phyloP scores from a whole-genome alignment of 306 rosid genomes.

The Trifolium subterraneum region DNA sequence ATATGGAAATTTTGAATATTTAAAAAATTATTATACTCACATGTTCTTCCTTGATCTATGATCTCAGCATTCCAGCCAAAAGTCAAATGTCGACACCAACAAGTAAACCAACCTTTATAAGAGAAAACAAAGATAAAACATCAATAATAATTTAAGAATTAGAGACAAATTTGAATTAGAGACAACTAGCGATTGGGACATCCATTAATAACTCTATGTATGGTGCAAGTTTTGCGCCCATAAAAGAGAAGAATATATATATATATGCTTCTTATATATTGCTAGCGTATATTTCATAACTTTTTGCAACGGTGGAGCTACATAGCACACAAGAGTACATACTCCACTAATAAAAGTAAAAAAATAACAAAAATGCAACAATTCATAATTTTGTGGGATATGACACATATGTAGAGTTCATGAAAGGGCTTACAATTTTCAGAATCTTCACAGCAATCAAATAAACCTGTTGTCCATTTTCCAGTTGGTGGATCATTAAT shows the following conservation, averaged over 20 bases:
- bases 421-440: conserved; percentile 40
- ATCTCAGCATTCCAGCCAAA: conserved; percentile 45
- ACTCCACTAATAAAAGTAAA: no score
- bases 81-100: conserved; percentile 41
- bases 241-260: no score
- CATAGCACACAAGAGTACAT: no score
- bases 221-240: no score
- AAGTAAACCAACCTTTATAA: conserved; percentile 43
- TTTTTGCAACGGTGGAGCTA: no score
- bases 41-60: conserved; percentile 48
- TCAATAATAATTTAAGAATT: no score
- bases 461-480: conserved; percentile 49
- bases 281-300: no score
- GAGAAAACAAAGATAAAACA: background rate
- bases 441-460: conserved; percentile 45
- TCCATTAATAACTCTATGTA: no score
- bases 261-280: no score
- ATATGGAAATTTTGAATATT: background rate
- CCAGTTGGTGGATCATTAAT: conserved; percentile 20
- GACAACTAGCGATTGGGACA: no score
- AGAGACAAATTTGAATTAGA: no score
- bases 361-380: background rate
- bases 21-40: conserved; percentile 31
- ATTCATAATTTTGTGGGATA: background rate
- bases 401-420: background rate